These are phyloP conservation scores for Cochlearia excelsa DNA, from an alignment of 345 rosid species.

Conservation along the genomic window DNA sequence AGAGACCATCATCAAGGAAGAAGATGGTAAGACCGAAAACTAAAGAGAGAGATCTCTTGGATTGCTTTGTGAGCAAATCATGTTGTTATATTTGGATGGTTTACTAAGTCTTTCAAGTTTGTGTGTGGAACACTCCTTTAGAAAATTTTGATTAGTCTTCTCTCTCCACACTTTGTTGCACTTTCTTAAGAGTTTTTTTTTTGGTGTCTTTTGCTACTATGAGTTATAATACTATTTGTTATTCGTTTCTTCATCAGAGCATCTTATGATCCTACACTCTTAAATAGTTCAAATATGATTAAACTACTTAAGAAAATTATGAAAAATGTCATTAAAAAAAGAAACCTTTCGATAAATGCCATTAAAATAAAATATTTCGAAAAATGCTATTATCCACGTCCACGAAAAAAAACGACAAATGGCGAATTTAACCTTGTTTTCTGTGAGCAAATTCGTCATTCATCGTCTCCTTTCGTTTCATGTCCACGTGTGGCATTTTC, in stretches of 20 bases:
- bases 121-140: conserved; percentile 14
- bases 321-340: too few species aligned
- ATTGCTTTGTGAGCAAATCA: conserved; percentile 3
- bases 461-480: too few species aligned
- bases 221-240: not conserved
- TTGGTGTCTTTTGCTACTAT: not conserved
- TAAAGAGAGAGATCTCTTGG: conserved; percentile 14
- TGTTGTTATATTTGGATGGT: conserved; percentile 18
- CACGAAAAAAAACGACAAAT: too few species aligned
- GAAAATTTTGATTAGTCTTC: conserved; percentile 33
- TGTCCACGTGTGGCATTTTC: too few species aligned
- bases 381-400: too few species aligned
- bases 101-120: not conserved
- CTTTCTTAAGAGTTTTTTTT: not conserved
- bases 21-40: conserved; percentile 15
- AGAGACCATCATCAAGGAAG: not conserved
- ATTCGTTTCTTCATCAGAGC: conserved; percentile 10
- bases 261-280: too few species aligned
- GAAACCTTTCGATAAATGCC: too few species aligned
- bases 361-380: too few species aligned
- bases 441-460: too few species aligned
- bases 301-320: too few species aligned
- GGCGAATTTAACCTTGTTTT: too few species aligned
- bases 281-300: too few species aligned
- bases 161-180: conserved; percentile 23